Conservation (phyloP, 768 basidiomycete species). For the Pholiota molesta region DNA sequence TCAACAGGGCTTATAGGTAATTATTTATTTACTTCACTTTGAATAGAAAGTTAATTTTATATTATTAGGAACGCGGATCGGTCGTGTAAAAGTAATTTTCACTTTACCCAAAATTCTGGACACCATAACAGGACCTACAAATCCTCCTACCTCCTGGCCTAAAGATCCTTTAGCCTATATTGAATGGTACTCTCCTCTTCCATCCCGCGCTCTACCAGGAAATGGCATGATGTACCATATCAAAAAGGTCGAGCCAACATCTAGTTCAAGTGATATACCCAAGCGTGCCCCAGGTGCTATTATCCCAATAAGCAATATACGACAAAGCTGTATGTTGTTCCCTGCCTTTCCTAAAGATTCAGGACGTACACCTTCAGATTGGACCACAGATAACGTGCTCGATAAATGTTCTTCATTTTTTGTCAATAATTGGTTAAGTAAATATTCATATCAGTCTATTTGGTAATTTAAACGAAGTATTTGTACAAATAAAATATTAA, state of each 20-base stretch:
- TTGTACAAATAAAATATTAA: too few relatives aligned
- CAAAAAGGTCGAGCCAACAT: background rate
- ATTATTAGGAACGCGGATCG: slow-evolving; percentile 22
- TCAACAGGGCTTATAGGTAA: slow-evolving; percentile 4
- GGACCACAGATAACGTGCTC: slow-evolving; percentile 11
- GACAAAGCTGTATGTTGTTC: slow-evolving; percentile 35
- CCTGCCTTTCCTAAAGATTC: slow-evolving; percentile 17
- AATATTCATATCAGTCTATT: slow-evolving; percentile 30
- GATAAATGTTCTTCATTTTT: slow-evolving; percentile 22
- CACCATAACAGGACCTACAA: too few relatives aligned
- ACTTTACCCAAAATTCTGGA: slow-evolving; percentile 14
- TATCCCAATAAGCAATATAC: slow-evolving; percentile 32
- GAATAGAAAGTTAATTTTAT: background rate
- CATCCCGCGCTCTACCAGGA: background rate
- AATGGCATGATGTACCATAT: slow-evolving; percentile 16
- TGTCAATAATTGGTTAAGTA: slow-evolving; percentile 29
- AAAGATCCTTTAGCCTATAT: slow-evolving; percentile 20
- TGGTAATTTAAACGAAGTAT: slow-evolving; percentile 16
- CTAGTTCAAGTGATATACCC: background rate
- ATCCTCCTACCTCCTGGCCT: too few relatives aligned
- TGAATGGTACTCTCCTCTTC: slow-evolving; percentile 19
- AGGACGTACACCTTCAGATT: background rate
- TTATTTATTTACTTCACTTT: background rate
- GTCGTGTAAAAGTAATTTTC: slow-evolving; percentile 27
- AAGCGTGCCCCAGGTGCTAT: slow-evolving; percentile 17